These are phyloP conservation scores for Sugiyamaella qingdaonensis DNA, from an alignment of 805 yeast species.

Conservation along the genomic window DNA sequence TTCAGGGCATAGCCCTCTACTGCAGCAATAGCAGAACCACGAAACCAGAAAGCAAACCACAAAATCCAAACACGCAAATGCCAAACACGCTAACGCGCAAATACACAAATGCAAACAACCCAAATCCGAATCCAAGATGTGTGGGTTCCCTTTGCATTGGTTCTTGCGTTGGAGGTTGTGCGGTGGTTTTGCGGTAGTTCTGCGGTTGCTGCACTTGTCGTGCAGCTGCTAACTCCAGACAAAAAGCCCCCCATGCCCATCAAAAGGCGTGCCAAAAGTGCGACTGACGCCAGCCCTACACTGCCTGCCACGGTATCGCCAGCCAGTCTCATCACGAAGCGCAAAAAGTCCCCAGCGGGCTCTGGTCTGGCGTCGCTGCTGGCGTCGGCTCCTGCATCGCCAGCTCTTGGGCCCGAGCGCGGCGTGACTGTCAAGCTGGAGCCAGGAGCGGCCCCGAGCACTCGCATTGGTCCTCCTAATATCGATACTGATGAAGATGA, in stretches of 20 bases:
- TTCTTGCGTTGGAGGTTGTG: too few species aligned
- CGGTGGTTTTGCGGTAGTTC: too few species aligned
- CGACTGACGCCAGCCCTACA: slow-evolving; percentile 7
- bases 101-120: too few species aligned
- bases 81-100: too few species aligned
- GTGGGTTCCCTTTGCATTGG: too few species aligned
- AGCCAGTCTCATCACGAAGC: slow-evolving; percentile 20
- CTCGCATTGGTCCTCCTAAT: not conserved
- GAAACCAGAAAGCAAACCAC: too few species aligned
- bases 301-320: slow-evolving; percentile 23
- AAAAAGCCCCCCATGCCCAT: slow-evolving; percentile 8
- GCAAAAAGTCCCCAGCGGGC: slow-evolving; percentile 17
- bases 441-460: not conserved
- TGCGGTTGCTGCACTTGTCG: not conserved
- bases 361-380: slow-evolving; percentile 12
- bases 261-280: slow-evolving; percentile 16
- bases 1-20: not conserved
- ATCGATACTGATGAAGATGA: too few species aligned
- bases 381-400: slow-evolving; percentile 7
- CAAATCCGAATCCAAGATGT: too few species aligned
- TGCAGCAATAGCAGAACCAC: too few species aligned
- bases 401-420: not conserved
- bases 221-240: slow-evolving; percentile 4
- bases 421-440: not conserved
- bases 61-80: too few species aligned